These are phyloP conservation scores for Xanthoceras sorbifolium DNA, from an alignment of 345 rosid species.

Conservation along the genomic window DNA sequence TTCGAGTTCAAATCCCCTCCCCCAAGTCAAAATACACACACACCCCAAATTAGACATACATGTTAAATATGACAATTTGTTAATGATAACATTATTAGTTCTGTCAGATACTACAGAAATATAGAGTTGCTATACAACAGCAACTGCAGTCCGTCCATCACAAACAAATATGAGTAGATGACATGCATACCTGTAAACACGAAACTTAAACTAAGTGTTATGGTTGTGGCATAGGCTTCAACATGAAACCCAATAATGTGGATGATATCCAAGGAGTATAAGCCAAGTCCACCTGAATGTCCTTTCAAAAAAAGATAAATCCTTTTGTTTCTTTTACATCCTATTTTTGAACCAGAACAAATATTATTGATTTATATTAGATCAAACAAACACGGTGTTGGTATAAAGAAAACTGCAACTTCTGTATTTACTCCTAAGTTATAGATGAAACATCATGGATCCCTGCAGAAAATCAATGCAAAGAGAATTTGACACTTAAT, in stretches of 20 bases:
- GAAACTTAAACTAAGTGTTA: not conserved
- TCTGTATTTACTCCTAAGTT: not conserved
- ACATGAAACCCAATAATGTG: not conserved
- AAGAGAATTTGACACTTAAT: not conserved
- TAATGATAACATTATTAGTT: not conserved
- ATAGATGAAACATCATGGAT: not conserved
- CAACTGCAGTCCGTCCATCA: slow-evolving; percentile 1
- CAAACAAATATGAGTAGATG: not conserved
- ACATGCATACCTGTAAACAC: not conserved
- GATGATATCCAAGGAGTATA: not conserved
- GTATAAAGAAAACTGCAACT: not conserved
- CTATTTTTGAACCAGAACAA: not conserved
- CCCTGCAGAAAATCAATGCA: not conserved
- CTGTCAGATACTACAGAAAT: not conserved
- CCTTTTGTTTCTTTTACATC: not conserved
- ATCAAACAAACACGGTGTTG: not conserved
- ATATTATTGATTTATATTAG: not conserved
- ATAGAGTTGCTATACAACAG: not conserved
- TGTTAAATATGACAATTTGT: not conserved
- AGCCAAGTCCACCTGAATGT: not conserved
- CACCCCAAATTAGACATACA: not conserved
- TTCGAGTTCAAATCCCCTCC: too few species aligned
- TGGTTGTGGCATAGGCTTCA: not conserved
- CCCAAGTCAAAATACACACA: too few species aligned
- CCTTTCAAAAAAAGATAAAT: too few species aligned